Conservation (phyloP, 257 asterid species). For the Cynanchum wilfordii region DNA sequence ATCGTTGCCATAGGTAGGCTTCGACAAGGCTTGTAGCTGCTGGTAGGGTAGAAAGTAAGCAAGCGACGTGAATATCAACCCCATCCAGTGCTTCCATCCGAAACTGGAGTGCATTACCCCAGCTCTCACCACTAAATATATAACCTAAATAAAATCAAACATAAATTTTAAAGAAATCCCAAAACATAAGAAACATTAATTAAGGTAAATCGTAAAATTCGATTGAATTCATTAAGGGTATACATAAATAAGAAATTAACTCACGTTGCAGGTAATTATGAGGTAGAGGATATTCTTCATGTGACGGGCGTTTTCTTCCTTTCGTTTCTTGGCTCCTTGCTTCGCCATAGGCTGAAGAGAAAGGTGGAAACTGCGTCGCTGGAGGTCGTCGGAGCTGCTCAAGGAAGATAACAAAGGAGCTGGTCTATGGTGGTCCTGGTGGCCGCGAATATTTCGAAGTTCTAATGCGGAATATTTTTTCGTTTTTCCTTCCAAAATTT, state of each 20-base stretch:
- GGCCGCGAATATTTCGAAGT: background rate
- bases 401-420: background rate
- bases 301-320: conserved; percentile 80
- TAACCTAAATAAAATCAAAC: conserved; percentile 32
- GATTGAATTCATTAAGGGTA: background rate
- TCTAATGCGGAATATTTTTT: background rate
- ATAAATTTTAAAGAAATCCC: background rate
- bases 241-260: background rate
- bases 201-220: background rate
- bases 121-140: conserved; percentile 61
- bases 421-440: background rate
- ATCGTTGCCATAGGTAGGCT: conserved; percentile 48
- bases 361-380: background rate
- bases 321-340: conserved; percentile 98
- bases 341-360: conserved; percentile 54
- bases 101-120: conserved; percentile 77
- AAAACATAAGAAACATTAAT: background rate
- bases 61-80: conserved; percentile 62
- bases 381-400: background rate
- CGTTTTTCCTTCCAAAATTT: background rate
- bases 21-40: conserved; percentile 79
- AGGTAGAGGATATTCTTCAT: conserved; percentile 58
- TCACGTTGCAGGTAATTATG: conserved; percentile 72
- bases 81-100: conserved; percentile 76
- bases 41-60: conserved; percentile 78